These are phyloP conservation scores for Zymoseptoria passerinii DNA, from an alignment of 2,329 filamentous ascomycete species.

Conservation along the genomic window DNA sequence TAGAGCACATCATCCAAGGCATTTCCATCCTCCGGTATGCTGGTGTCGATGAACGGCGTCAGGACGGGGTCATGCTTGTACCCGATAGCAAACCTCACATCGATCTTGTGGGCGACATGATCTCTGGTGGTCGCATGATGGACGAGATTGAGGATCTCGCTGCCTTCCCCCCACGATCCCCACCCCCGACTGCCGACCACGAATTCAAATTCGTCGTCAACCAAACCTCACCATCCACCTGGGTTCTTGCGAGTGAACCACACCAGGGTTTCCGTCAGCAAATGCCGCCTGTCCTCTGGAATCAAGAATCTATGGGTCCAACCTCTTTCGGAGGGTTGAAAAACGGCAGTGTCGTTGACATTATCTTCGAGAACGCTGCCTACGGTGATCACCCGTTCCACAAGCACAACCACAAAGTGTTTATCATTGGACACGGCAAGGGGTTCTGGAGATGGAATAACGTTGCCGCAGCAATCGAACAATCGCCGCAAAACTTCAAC, in stretches of 20 bases:
- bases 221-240: conserved; percentile 6
- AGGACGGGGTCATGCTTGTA: conserved; percentile 5
- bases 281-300: conserved; percentile 14
- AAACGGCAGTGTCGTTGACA: conserved; percentile 23
- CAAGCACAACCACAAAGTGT: conserved; percentile 25
- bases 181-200: conserved; percentile 10
- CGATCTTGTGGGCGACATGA: conserved; percentile 8
- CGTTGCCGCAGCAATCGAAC: conserved; percentile 12
- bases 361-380: conserved; percentile 21
- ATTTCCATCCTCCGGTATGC: conserved; percentile 10
- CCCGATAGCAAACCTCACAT: conserved; percentile 6
- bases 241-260: conserved; percentile 11
- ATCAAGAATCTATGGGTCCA: conserved; percentile 10
- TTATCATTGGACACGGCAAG: conserved; percentile 20
- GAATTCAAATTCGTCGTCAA: conserved; percentile 13
- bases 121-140: conserved; percentile 7
- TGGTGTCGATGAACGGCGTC: conserved; percentile 5
- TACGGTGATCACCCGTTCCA: conserved; percentile 22
- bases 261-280: conserved; percentile 17
- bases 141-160: conserved; percentile 12
- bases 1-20: conserved; percentile 12
- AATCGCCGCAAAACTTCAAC: conserved; percentile 11
- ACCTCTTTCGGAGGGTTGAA: conserved; percentile 31
- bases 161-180: conserved; percentile 10
- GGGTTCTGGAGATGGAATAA: conserved; percentile 20